Base-by-base conservation (phyloP, 495 filamentous ascomycete genomes). In the Aspergillus mulundensis region DNA sequence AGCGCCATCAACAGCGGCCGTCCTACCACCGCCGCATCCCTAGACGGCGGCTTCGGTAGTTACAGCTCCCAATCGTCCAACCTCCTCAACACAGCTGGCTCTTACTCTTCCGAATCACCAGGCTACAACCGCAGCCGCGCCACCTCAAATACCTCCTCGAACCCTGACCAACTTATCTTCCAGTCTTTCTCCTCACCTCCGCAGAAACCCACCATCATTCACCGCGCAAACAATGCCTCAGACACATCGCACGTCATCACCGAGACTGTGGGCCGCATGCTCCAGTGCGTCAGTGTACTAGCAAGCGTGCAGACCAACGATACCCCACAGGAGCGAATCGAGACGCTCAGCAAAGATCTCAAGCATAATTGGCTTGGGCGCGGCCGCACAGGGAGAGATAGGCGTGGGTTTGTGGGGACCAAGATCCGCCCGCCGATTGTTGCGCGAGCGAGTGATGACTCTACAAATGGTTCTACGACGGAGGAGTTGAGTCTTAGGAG, bases 351-450 rank as follows among this genome's bases (percentile, higher is more conserved):
- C 41, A 88, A 89, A 62, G 83, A 89, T 44, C 77, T 98, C 54
- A 98, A 97, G 70, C 80, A 95, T 60, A 98, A 98, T 72, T 98
- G 94, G 94, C 80, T 98, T 19, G 91, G 91, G 0, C 78, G 94
- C 15, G 93, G 94, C 0, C 76, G 95, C 36, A 96, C 90, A 45
- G 94, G 94, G 3, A 79, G 94, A 59, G 92, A 97, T 69, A 74
- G 94, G 41, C 80, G 89, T 54, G 94, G 94, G 0, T 92, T 96
- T 64, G 95, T 97, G 16, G 87, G 87, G 3, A 81, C 83, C 12
- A 87, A 79, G 59, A 73, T 81, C 24, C 73, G 72, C 1, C 69
- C 74, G 21, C 68, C 66, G 0, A 68, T 73, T 59, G 67, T 74
- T 23, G 64, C 62, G 57, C 46, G 66, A 47, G 39, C 60, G 50